phyloP scores from a whole-genome alignment of 257 asterid species.

The Agastache rugosa region DNA sequence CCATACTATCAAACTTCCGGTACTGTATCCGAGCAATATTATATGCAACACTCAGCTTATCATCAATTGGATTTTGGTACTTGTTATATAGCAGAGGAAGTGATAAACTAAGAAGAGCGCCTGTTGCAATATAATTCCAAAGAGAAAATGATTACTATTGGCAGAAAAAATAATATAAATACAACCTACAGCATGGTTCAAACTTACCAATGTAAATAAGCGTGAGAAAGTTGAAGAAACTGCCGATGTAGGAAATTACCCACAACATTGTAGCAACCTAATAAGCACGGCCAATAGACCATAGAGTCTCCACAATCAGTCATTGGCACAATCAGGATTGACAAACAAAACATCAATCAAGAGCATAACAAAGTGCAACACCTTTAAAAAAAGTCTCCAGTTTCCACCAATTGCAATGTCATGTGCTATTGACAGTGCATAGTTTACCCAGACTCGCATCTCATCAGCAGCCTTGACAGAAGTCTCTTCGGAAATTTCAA shows the following conservation, averaged over 20 bases:
- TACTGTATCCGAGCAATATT: slow-evolving; percentile 56
- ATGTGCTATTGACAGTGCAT: slow-evolving; percentile 63
- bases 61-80: slow-evolving; percentile 79
- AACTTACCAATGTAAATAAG: slow-evolving; percentile 73
- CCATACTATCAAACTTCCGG: slow-evolving; percentile 51
- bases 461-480: slow-evolving; percentile 75
- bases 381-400: slow-evolving; percentile 67
- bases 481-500: slow-evolving; percentile 78
- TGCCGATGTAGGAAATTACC: slow-evolving; percentile 76
- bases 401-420: slow-evolving; percentile 78
- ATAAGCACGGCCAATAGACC: slow-evolving; percentile 32
- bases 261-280: slow-evolving; percentile 76
- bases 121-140: slow-evolving; percentile 48
- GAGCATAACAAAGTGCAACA: slow-evolving; percentile 39
- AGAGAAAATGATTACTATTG: slow-evolving; percentile 15
- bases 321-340: slow-evolving; percentile 2
- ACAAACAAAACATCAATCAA: slow-evolving; percentile 26
- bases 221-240: slow-evolving; percentile 78
- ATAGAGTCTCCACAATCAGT: slow-evolving; percentile 30
- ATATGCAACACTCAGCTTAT: slow-evolving; percentile 59
- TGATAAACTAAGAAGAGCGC: slow-evolving; percentile 74
- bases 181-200: background rate
- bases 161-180: background rate
- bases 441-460: slow-evolving; percentile 70
- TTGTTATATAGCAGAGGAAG: slow-evolving; percentile 74